Base-by-base conservation (phyloP, 495 filamentous ascomycete genomes). In the Parathielavia hyrcaniae region DNA sequence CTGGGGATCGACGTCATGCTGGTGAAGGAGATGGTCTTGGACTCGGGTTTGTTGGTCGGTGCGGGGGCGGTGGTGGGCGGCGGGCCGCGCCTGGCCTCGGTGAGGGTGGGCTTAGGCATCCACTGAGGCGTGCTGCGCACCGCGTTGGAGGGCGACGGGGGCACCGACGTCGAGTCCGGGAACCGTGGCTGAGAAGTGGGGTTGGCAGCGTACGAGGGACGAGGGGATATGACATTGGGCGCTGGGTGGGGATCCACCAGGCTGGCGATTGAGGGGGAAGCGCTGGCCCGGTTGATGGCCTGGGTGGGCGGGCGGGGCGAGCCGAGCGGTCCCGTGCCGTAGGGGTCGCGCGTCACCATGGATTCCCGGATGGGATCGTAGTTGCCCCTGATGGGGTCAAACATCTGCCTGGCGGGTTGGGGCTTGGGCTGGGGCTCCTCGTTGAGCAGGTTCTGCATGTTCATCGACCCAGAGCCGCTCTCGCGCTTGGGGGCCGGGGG, bases 211-310 rank as follows among this genome's bases (percentile, higher is more conserved):
- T 74, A 77, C 53, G 75, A 67, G 7, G 77, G 69, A 26, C 72
- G 67, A 20, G 75, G 75, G 3, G 80, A 78, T 22, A 77, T 71
- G 36, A 75, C 69, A 17, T 32, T 50, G 50, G 73, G 71, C 55
- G 72, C 67, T 12, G 68, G 70, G 12, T 87, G 83, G 9, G 88
- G 89, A 59, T 96, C 90, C 41, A 96, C 90, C 38, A 96, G 79
- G 68, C 89, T 93, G 19, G 89, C 84, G 59, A 96, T 96, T 0
- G 91, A 89, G 9, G 91, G 90, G 23, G 91, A 95, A 19, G 88
- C 87, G 67, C 88, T 93, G 17, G 90, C 88, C 50, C 87, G 82
- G 65, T 83, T 86, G 41, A 72, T 69, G 55, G 65, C 64, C 52
- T 73, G 77, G 60, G 69, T 55, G 16, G 77, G 75, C 0, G 79